Base-by-base conservation (phyloP, 345 rosid genomes). In the Citrus cavaleriei region DNA sequence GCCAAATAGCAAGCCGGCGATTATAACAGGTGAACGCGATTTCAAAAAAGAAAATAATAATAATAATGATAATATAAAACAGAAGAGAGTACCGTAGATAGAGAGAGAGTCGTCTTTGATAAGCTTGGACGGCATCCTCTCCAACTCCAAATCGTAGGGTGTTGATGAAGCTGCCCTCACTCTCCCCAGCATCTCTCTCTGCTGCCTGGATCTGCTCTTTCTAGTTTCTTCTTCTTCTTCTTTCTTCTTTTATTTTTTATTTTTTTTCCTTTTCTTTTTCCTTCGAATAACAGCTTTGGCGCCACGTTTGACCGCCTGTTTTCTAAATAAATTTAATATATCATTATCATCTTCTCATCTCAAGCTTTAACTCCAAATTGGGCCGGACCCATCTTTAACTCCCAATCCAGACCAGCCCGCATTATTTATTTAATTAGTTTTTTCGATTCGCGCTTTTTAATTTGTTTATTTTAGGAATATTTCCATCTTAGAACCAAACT, bases 101-200 rank as follows among this genome's bases (percentile, higher is more conserved):
- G 98, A 95, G 86, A 95, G 89, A 78, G 90, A 86, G 84, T 93
- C 95, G 82, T 87, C 91, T 79, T 90, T 95, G 88, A 91, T 83
- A 80, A 91, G 80, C 86, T 95, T 93, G 42, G 97, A 77, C 51
- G 95, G 87, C 10, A 85, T 86, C 74, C 89, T 84, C 81, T 90
- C 94, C 73, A 90, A 71, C 82, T 93, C 94, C 78, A 91, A 73
- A 77, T 77, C 58, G 24, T 90, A 97, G 34, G 85, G 83, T 42
- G 97, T 70, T 32, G 95, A 87, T 1, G 94, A 87, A 28, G 92
- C 83, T 68, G 86, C 80, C 80, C 97, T 89, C 73, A 95, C 81
- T 80, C 97, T 89, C 21, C 98, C 98, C 9, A 92, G 89, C 98
- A 95, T 93, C 32, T 16, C 59, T 34, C 60, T 61, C 66, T 58